Evolutionary conservation across 2,329 filamentous ascomycete genomes (phyloP), one percentile per base, ranked within the genome.

Genomic region (Hypoxylon sp.): DNA sequence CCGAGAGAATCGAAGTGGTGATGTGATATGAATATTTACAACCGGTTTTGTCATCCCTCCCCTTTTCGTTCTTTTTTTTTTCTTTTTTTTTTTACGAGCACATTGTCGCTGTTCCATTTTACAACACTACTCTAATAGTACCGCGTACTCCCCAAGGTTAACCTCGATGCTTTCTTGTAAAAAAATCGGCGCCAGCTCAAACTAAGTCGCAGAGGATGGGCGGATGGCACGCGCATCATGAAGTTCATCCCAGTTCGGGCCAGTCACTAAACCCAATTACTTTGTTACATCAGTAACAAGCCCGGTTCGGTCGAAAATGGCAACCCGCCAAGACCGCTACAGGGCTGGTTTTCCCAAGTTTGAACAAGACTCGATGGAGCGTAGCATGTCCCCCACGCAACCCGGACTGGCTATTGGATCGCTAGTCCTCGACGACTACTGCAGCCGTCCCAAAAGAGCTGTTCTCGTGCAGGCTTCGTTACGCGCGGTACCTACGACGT

Each of bases 391-490:
- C 63, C 63, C 65, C 65, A 68, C 63, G 65, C 41, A 63, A 62
- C 50, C 41, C 10, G 43, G 43, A 26, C 20, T 22, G 20, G 39
- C 43, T 11, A 68, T 66, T 65, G 65, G 62, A n/a, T 26, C 65
- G 63, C 59, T 62, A 64, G 59, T 24, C 32, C 30, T 56, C 50
- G 20, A 43, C 49, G 41, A 30, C 49, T 59, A 39, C 62, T 68
- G 65, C 65, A 65, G 46, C 34, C 39, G 63, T 65, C 67, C 67
- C 67, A 65, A 67, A 67, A 47, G 49, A 65, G 67, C 59, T 49
- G 28, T 56, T 56, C 57, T 65, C 41, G 50, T 67, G 64, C 62
- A 69, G 58, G 43, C 11, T 63, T 59, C 46, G 58, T 68, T 62
- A 61, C 55, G 53, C 56, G 53, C 48, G 51, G 53, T 67, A 59